Base-by-base conservation (phyloP, 805 yeast species). In the Barnettozyma wickerhamii region DNA sequence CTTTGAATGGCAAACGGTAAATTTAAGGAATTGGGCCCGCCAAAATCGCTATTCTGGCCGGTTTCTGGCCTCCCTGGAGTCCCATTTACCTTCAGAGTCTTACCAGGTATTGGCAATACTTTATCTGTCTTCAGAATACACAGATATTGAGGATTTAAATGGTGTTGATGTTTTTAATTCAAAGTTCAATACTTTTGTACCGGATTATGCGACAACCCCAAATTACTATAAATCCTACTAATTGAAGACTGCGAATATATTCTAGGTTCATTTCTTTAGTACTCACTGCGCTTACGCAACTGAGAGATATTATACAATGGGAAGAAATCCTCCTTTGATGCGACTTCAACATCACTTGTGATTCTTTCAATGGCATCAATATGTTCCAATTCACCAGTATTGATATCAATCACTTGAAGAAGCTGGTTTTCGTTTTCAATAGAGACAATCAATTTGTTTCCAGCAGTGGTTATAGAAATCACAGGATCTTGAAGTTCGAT, bases 221-320 rank as follows among this genome's bases (percentile, higher is more conserved):
- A n/a, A n/a, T n/a, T n/a, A n/a, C n/a, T n/a, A n/a, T n/a, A n/a
- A n/a, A n/a, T n/a, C n/a, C n/a, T n/a, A n/a, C n/a, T n/a, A n/a
- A n/a, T 24, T 24, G 10, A 24, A 24, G 27, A 12, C 27, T 24
- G 12, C 27, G 12, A 12, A 24, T 24, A 24, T 12, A 24, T 9
- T 24, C n/a, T 21, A 12, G 10, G 14, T 20, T 32, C n/a, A 20
- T 19, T 19, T 10, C 9, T 20, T 58, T 59, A 79, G 57, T 79
- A 81, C 50, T 80, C 85, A 56, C 84, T 74, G 62, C 85, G 71
- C 60, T 80, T 80, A 55, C 84, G 74, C 47, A 80, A 63, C 32
- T 73, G 66, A 42, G 69, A 68, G 27, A 73, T 65, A 29, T 70
- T 68, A 55, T 77, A 78, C 45, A 80, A 68, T 13, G 84, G 83